Evolutionary conservation across 352 stramenopile genomes (phyloP).

Genomic region (Phytophthora constricta): DNA sequence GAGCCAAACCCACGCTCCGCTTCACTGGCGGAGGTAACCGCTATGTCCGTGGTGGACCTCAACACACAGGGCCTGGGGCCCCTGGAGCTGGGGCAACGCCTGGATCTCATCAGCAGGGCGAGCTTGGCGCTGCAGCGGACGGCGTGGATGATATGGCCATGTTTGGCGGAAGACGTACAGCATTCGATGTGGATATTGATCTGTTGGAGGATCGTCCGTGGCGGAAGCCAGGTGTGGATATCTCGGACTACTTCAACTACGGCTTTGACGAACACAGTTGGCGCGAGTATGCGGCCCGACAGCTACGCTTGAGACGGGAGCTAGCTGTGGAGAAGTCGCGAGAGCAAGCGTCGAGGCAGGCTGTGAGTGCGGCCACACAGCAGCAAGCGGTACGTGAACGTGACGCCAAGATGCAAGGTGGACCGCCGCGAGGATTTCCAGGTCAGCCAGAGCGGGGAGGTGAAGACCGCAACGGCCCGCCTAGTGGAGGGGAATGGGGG

Average conservation of each 20-base stretch:
- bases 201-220: constrained; percentile 92
- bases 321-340: constrained; percentile 75
- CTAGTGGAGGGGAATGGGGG: constrained; percentile 34
- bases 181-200: constrained; percentile 94
- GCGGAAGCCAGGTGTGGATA: constrained; percentile 91
- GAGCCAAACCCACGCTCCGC: constrained; percentile 74
- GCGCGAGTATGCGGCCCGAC: constrained; percentile 82
- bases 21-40: constrained; percentile 81
- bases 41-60: constrained; percentile 63
- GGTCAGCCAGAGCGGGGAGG: constrained; percentile 24
- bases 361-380: constrained; percentile 61
- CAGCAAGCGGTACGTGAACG: constrained; percentile 44
- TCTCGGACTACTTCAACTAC: constrained; percentile 95
- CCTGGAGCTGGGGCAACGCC: constrained; percentile 17
- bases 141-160: constrained; percentile 76
- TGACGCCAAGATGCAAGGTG: constrained; percentile 42
- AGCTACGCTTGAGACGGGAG: constrained; percentile 75
- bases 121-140: constrained; percentile 21
- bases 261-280: constrained; percentile 90
- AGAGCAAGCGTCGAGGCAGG: constrained; percentile 83
- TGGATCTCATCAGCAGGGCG: constrained; percentile 21
- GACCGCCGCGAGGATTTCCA: constrained; percentile 37
- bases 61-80: constrained; percentile 30
- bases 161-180: constrained; percentile 85
- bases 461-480: constrained; percentile 22